Conservation (phyloP, 139 green algal genomes). For the Chlorella vulgaris region DNA sequence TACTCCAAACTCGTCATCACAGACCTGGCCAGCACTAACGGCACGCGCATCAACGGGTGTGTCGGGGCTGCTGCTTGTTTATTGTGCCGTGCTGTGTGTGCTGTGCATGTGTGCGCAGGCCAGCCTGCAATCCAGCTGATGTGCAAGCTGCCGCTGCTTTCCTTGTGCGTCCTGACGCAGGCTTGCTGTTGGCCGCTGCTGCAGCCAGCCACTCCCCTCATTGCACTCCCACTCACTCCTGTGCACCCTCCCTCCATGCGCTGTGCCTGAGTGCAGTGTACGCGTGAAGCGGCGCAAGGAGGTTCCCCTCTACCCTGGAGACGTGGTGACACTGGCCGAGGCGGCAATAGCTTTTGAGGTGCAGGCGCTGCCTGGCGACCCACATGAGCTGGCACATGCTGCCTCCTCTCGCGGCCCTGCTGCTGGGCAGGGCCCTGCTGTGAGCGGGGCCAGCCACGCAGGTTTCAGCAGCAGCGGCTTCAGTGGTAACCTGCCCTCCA, state of each 20-base stretch:
- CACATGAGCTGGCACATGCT: not conserved
- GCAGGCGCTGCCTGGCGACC: not conserved
- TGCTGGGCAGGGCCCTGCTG: not conserved
- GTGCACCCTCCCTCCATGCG: no score
- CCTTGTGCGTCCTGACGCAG: no score
- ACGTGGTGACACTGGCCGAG: constrained; percentile 49
- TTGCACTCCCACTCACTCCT: constrained; percentile 1
- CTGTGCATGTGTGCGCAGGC: no score
- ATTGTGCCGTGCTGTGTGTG: not conserved
- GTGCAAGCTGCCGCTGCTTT: no score
- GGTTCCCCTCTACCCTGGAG: constrained; percentile 39
- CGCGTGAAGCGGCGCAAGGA: constrained; percentile 24
- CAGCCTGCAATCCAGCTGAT: no score
- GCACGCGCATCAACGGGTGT: constrained; percentile 52
- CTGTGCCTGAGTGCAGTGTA: not conserved
- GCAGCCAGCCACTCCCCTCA: not conserved
- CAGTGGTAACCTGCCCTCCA: not conserved
- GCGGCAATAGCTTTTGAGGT: constrained; percentile 40
- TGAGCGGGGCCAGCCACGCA: not conserved
- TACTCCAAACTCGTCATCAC: constrained; percentile 35
- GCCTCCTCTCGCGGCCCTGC: not conserved
- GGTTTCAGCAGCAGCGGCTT: not conserved
- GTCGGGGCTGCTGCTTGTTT: not conserved
- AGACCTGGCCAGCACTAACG: constrained; percentile 49
- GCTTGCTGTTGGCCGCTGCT: not conserved